phyloP scores from a whole-genome alignment of 2,329 filamentous ascomycete species.

The Cladosporium sp. region DNA sequence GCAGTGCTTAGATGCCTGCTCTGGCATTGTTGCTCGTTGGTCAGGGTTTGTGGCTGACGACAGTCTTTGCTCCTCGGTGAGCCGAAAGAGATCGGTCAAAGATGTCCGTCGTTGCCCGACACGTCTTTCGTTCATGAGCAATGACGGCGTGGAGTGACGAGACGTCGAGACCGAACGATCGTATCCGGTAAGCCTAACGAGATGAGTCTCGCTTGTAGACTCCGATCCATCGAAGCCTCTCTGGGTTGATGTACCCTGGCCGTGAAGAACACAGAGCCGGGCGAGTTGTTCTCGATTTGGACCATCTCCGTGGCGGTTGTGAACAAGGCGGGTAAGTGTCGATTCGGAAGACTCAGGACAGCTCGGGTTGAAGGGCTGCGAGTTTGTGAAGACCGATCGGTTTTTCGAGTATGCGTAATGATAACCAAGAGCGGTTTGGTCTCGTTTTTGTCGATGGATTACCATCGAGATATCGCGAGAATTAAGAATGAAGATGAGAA shows the following conservation, averaged over 20 bases:
- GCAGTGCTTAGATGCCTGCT: background rate
- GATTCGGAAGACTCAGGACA: background rate
- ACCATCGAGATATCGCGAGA: background rate
- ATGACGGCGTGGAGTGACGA: background rate
- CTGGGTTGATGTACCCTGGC: background rate
- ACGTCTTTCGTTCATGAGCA: background rate
- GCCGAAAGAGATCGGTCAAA: background rate
- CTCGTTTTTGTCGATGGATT: background rate
- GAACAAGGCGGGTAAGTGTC: background rate
- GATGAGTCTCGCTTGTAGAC: background rate
- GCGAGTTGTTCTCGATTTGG: background rate
- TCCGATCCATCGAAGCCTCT: background rate
- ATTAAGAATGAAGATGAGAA: background rate
- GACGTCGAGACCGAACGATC: background rate
- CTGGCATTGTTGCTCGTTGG: background rate
- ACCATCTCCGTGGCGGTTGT: background rate
- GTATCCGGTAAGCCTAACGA: background rate
- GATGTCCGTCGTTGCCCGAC: background rate
- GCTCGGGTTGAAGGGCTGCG: background rate
- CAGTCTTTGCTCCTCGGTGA: background rate
- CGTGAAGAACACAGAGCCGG: background rate
- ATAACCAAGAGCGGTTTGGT: background rate
- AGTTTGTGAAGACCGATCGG: background rate
- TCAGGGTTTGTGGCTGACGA: background rate
- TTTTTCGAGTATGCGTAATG: background rate